phyloP scores from a whole-genome alignment of 306 rosid species.

The Ormosia semicastrata region DNA sequence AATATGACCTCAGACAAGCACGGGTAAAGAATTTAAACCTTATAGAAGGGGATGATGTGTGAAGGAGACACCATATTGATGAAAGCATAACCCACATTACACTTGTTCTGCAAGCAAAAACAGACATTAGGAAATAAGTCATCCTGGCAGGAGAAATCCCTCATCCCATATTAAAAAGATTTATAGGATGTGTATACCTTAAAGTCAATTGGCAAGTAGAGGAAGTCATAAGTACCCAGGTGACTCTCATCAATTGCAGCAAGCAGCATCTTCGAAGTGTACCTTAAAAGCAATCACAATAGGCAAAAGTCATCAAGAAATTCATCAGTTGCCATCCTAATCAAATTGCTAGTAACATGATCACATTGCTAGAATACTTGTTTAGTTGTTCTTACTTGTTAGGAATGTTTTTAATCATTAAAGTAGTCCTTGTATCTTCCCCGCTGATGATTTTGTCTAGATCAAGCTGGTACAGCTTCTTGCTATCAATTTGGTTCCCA shows the following conservation, averaged over 20 bases:
- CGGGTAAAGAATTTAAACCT: slow-evolving; percentile 48
- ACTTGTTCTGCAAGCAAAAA: slow-evolving; percentile 76
- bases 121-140: slow-evolving; percentile 20
- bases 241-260: slow-evolving; percentile 92
- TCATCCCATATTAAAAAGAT: slow-evolving; percentile 5
- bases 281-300: slow-evolving; percentile 47
- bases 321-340: slow-evolving; percentile 12
- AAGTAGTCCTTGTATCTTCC: slow-evolving; percentile 87
- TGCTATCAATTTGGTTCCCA: slow-evolving; percentile 63
- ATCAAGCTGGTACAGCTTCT: slow-evolving; percentile 91
- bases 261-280: slow-evolving; percentile 89
- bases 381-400: slow-evolving; percentile 63
- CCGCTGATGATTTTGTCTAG: slow-evolving; percentile 75
- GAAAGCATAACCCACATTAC: slow-evolving; percentile 97
- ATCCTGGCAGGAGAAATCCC: not conserved
- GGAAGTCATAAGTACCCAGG: slow-evolving; percentile 77
- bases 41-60: slow-evolving; percentile 70
- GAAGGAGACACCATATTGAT: slow-evolving; percentile 95
- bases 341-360: not conserved
- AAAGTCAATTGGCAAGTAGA: slow-evolving; percentile 90
- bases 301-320: slow-evolving; percentile 13
- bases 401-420: slow-evolving; percentile 95
- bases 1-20: slow-evolving; percentile 2
- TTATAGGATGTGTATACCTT: slow-evolving; percentile 49
- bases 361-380: not conserved